Conservation (phyloP, 2,329 filamentous ascomycete genomes). For the Plenodomus lindquistii region DNA sequence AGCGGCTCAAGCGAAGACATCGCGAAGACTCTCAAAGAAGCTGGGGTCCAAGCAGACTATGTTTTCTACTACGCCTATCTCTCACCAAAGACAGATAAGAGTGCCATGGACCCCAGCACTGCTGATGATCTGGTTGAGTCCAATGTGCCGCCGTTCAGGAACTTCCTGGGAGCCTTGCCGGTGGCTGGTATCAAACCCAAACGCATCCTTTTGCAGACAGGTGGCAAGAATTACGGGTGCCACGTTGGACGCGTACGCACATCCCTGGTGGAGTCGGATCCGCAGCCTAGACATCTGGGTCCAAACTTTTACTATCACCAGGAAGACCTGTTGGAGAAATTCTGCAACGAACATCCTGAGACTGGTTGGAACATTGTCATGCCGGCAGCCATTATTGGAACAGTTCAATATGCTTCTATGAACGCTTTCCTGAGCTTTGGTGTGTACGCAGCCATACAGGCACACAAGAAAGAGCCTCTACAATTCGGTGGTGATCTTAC, state of each 20-base stretch:
- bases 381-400: slow-evolving; percentile 9
- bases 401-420: slow-evolving; percentile 11
- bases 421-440: slow-evolving; percentile 10
- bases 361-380: slow-evolving; percentile 12
- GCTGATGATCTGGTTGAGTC: slow-evolving; percentile 9
- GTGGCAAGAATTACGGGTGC: slow-evolving; percentile 15
- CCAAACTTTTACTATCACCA: slow-evolving; percentile 20
- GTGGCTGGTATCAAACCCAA: slow-evolving; percentile 9
- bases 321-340: slow-evolving; percentile 10
- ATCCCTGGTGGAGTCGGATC: slow-evolving; percentile 15
- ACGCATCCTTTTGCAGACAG: slow-evolving; percentile 15
- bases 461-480: slow-evolving; percentile 11
- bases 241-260: slow-evolving; percentile 14
- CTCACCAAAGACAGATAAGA: slow-evolving; percentile 6
- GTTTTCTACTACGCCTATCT: slow-evolving; percentile 21
- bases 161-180: slow-evolving; percentile 9
- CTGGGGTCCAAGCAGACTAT: slow-evolving; percentile 3
- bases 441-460: slow-evolving; percentile 12
- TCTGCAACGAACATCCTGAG: slow-evolving; percentile 6
- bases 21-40: slow-evolving; percentile 6
- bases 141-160: slow-evolving; percentile 12
- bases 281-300: slow-evolving; percentile 13
- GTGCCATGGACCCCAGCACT: slow-evolving; percentile 6
- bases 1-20: slow-evolving; percentile 5
- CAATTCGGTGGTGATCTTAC: slow-evolving; percentile 4